Percentiles rank a stretch among this genome's conserved stretches.
Evolutionary conservation across 2,329 filamentous ascomycete genomes (phyloP).

Genomic region (Phialemonium atrogriseum): DNA sequence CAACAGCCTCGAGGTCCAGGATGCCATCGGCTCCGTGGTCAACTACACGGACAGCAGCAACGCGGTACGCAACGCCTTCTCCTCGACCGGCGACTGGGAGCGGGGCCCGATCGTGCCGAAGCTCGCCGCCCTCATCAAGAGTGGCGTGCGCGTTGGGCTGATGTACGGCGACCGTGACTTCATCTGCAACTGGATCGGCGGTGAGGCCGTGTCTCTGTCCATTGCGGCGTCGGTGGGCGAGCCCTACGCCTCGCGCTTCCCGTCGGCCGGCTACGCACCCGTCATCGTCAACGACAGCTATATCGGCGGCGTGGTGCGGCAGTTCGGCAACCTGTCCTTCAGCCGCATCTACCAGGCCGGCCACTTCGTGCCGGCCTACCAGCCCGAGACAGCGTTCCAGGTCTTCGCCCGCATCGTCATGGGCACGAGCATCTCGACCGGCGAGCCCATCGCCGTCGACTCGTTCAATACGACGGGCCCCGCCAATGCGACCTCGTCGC

Average conservation of each 20-base stretch:
- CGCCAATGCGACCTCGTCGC: slow-evolving; percentile 46
- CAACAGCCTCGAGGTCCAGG: slow-evolving; percentile 46
- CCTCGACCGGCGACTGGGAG: slow-evolving; percentile 49
- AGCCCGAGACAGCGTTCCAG: slow-evolving; percentile 50
- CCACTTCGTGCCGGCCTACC: slow-evolving; percentile 53
- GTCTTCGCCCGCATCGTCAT: slow-evolving; percentile 53
- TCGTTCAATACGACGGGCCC: slow-evolving; percentile 50
- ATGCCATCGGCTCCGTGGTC: slow-evolving; percentile 53
- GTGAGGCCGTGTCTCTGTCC: slow-evolving; percentile 60
- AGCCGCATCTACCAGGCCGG: slow-evolving; percentile 59
- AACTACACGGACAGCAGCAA: slow-evolving; percentile 47
- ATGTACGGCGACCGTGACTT: slow-evolving; percentile 61
- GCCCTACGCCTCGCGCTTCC: slow-evolving; percentile 34
- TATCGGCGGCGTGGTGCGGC: slow-evolving; percentile 64
- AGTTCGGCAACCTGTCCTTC: slow-evolving; percentile 68
- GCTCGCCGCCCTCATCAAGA: slow-evolving; percentile 51
- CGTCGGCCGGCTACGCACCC: slow-evolving; percentile 37
- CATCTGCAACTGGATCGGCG: slow-evolving; percentile 65
- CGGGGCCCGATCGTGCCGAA: slow-evolving; percentile 52
- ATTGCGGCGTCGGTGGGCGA: slow-evolving; percentile 44
- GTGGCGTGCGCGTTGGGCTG: slow-evolving; percentile 60
- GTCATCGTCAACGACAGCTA: slow-evolving; percentile 60
- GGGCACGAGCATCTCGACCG: slow-evolving; percentile 46
- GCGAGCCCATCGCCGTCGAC: slow-evolving; percentile 40
- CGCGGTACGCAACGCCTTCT: slow-evolving; percentile 38